phyloP scores from a whole-genome alignment of 257 asterid genomes.

The Dorcoceras hygrometricum region DNA sequence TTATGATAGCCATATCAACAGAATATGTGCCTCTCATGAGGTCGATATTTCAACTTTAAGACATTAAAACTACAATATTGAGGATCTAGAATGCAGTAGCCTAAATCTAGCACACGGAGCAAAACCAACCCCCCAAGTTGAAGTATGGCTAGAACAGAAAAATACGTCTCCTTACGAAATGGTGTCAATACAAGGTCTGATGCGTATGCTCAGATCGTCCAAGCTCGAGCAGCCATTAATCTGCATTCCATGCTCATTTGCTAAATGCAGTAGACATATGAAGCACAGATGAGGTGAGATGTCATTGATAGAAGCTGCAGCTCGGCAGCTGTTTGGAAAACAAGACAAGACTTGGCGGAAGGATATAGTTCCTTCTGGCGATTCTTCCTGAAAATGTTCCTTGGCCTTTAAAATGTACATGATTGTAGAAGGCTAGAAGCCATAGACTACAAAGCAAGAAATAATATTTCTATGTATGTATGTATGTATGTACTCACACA shows the following conservation, averaged over 20 bases:
- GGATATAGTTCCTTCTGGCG: conserved; percentile 41
- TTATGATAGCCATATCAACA: neutral
- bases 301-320: conserved; percentile 55
- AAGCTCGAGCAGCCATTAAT: conserved; percentile 53
- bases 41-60: conserved; percentile 10
- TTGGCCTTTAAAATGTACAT: neutral
- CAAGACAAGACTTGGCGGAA: conserved; percentile 62
- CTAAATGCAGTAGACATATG: conserved; percentile 92
- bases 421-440: neutral
- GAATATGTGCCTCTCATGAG: neutral
- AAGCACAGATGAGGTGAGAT: conserved; percentile 91
- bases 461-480: neutral
- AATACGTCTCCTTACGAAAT: conserved; percentile 2
- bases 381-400: conserved; percentile 31
- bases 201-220: conserved; percentile 68
- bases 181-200: conserved; percentile 25
- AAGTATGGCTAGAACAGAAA: neutral
- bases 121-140: neutral
- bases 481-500: too few species aligned
- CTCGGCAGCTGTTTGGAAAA: conserved; percentile 64
- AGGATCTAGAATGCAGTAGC: neutral
- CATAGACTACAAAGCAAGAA: neutral
- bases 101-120: conserved; percentile 18
- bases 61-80: neutral
- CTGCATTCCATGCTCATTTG: conserved; percentile 77